Base-by-base conservation (phyloP, 495 filamentous ascomycete species). In the Trichoderma erinaceum region DNA sequence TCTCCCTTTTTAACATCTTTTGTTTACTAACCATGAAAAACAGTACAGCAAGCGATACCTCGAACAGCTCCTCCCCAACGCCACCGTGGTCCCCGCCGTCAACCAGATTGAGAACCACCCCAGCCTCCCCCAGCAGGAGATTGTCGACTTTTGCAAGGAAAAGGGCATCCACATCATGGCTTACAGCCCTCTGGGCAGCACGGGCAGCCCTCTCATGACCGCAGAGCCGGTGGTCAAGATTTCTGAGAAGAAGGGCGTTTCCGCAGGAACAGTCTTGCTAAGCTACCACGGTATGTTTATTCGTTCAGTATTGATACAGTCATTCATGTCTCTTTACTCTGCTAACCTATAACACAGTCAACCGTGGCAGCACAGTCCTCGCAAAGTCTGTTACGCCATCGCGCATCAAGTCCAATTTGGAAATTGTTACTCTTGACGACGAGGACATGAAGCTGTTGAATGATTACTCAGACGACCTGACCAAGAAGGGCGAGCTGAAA, bases 71-170 rank as follows among this genome's bases (percentile, higher is more conserved):
- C 84, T 95, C 8, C 81, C 86, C 4, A 79, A 89, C 64, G 86
- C 85, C 65, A 83, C 78, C 41, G 78, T 93, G 50, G 75, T 88
- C 0, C 92, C 92, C 13, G 91, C 92, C n/a, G 90, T 87, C 69
- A 95, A 96, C 80, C 92, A 96, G 85, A 92, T 96, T 74, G 92
- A 97, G 80, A 93, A 93, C 80, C 90, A 93, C 80, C 89, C 89
- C 16, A 84, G 82, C 6, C 85, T 95, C n/a, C 91, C 92, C 0
- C 91, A 95, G 80, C 88, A 93, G 77, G 91, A 95, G 72, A 89
- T 93, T 71, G 88, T 92, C 44, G 89, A 92, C 74, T 84, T 88
- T 69, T 92, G 89, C 80, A 85, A 82, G 63, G 78, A 82, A 67
- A 89, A 89, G 79, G 89, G 89, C 43, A 92, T 92, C 67, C 87